Evolutionary conservation across 2,329 filamentous ascomycete species (phyloP).

Genomic region (Fusarium clavum): DNA sequence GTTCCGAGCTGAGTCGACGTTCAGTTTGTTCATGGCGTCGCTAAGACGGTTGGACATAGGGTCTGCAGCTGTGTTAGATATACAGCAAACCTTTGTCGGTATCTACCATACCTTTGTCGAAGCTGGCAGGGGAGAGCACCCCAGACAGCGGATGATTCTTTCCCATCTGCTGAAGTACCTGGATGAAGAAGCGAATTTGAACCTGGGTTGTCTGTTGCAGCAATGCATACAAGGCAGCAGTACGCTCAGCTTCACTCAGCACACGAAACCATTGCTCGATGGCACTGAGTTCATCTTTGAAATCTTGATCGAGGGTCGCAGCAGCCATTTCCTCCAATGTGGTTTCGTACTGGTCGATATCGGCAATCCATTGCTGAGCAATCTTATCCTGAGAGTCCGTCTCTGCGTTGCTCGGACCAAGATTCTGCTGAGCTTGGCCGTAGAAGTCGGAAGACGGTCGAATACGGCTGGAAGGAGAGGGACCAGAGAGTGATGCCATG

Average conservation of each 20-base stretch:
- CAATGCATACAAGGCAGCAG: slow-evolving; percentile 92
- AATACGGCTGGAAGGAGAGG: slow-evolving; percentile 80
- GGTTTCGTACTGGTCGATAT: slow-evolving; percentile 99
- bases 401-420: slow-evolving; percentile 75
- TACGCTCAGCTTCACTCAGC: slow-evolving; percentile 94
- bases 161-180: slow-evolving; percentile 98
- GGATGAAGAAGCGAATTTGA: slow-evolving; percentile 98
- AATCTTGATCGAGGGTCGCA: slow-evolving; percentile 98
- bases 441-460: slow-evolving; percentile 96
- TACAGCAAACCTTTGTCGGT: background rate
- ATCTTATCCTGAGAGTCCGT: slow-evolving; percentile 89
- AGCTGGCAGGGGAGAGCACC: slow-evolving; percentile 92
- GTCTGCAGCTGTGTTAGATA: slow-evolving; percentile 66
- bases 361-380: slow-evolving; percentile 97
- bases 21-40: slow-evolving; percentile 96
- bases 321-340: slow-evolving; percentile 99
- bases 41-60: slow-evolving; percentile 96
- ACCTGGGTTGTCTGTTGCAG: slow-evolving; percentile 99
- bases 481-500: slow-evolving; percentile 82
- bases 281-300: slow-evolving; percentile 98
- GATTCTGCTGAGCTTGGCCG: slow-evolving; percentile 77
- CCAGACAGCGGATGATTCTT: slow-evolving; percentile 98
- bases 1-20: slow-evolving; percentile 86
- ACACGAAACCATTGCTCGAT: slow-evolving; percentile 99
- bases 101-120: slow-evolving; percentile 83